phyloP scores from a whole-genome alignment of 2,329 filamentous ascomycete genomes.

The Colletotrichum tamarilloi region DNA sequence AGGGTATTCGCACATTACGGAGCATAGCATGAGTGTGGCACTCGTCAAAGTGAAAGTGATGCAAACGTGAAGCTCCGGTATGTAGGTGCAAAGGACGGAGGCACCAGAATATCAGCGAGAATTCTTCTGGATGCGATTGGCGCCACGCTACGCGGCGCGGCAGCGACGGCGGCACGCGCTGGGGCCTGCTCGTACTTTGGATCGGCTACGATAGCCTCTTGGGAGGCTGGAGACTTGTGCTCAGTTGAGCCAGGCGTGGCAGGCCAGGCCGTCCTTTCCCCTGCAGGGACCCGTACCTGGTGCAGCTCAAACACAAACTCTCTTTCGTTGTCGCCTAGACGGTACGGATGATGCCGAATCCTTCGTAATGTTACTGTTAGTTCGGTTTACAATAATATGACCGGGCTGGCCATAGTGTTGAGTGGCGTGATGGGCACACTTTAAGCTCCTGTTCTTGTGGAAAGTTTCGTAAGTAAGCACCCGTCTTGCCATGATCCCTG shows the following conservation, averaged over 20 bases:
- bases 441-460: neutral
- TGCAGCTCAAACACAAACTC: conserved; percentile 1
- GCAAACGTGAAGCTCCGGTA: neutral
- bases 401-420: neutral
- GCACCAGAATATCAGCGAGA: neutral
- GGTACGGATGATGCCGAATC: neutral
- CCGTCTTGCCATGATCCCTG: neutral
- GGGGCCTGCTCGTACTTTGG: neutral
- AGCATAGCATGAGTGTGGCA: neutral
- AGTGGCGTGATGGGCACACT: neutral
- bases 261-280: neutral
- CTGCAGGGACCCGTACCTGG: conserved; percentile 6
- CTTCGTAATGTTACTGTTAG: neutral
- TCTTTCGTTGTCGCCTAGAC: neutral
- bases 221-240: neutral
- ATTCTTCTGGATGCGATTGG: conserved; percentile 2
- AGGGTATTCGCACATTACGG: too few relatives aligned
- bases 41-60: neutral
- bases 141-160: neutral
- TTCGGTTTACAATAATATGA: neutral
- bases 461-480: neutral
- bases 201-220: conserved; percentile 12
- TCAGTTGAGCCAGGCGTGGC: neutral
- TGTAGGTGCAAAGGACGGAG: neutral
- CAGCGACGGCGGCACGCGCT: neutral